Evolutionary conservation across 305 asterid species (phyloP), one percentile per base, ranked within the genome.

Genomic region (Nicotiana rustica): DNA sequence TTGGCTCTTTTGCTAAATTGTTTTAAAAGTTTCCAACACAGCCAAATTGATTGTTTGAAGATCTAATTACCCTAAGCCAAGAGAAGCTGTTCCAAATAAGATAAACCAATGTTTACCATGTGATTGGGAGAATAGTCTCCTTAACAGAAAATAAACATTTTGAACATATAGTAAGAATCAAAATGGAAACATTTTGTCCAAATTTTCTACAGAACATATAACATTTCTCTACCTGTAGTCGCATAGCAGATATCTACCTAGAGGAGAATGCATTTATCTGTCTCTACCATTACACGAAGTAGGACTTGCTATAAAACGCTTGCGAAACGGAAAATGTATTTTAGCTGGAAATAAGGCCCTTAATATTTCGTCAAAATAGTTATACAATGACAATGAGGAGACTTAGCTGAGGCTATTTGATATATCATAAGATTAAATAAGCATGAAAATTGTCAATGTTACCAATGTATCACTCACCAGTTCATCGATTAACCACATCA

Each of bases 391-490:
- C 14, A 29, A 4, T 66, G 21, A 47, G 38, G 12, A 47, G 13
- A 44, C 19, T 19, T 71, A 4, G 78, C 10, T 19, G 61, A 71
- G 36, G 60, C 18, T 35, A 71, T 44, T n/a, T 38, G 33, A 9
- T 9, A n/a, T n/a, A 5, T 19, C 18, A 3, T 12, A 64, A 64
- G 35, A 38, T 17, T 36, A 38, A 68, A 3, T 1, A 69, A 4
- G 33, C 57, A 69, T n/a, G 77, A 10, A 12, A 36, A 12, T 7
- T 18, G 78, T 44, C 2, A 21, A 71, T 44, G 55, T 33, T 33
- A 67, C 13, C 25, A 3, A 33, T 15, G 44, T 21, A 71, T 70
- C 44, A 80, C 99, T 92, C 52, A 96, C 99, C 76, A 96, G 95
- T 90, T 96, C 98, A 89, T 96, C 99, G 10, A 96, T 25, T 25